Base-by-base conservation (phyloP, 1,284 basidiomycete genomes). In the Polyporus tsugae region DNA sequence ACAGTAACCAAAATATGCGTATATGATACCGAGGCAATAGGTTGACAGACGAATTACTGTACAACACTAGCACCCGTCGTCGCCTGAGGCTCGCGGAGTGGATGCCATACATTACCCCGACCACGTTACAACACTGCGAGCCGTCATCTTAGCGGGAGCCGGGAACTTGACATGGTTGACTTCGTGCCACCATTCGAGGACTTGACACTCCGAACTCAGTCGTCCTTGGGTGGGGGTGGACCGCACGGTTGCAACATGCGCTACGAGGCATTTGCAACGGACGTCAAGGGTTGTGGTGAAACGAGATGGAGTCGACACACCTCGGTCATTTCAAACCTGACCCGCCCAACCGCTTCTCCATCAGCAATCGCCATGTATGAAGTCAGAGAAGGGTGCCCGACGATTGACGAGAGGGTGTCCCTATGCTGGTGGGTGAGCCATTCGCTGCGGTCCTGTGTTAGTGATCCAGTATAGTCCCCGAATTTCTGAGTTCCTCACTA, bases 201-300 rank as follows among this genome's bases (percentile, higher is more conserved):
- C 57, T 44, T 10, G 55, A 35, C n/a, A 46, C 46, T 64, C 62
- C 7, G 15, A 35, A 53, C 62, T 60, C 60, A 79, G 57, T 98
- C 96, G 72, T 97, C 95, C 81, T 97, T 97, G 59, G 89, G 88
- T 2, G 97, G 97, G 29, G 97, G 97, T 52, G 95, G 95, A 0
- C 97, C 97, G 77, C 96, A 99, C n/a, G 97, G 97, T 79, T 99
- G 97, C 53, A 99, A 85, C 97, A 99, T 98, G 70, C 93, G 90
- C 96, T 98, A 76, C 13, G 36, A 22, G 63, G 57, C 7, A 36
- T 11, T 13, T 11, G n/a, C 19, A 36, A 49, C 11, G 35, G 38
- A 46, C 25, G 49, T 33, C 35, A 57, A 38, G 25, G 22, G 22
- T 9, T 29, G 42, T 44, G 38, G 52, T 38, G 29, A 38, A 6